A percentile compares a stretch with the other conserved stretches of the same genome.
These are phyloP conservation scores for Reticulascus tulasneorum DNA, from an alignment of 2,329 filamentous ascomycete species.

Conservation along the genomic window DNA sequence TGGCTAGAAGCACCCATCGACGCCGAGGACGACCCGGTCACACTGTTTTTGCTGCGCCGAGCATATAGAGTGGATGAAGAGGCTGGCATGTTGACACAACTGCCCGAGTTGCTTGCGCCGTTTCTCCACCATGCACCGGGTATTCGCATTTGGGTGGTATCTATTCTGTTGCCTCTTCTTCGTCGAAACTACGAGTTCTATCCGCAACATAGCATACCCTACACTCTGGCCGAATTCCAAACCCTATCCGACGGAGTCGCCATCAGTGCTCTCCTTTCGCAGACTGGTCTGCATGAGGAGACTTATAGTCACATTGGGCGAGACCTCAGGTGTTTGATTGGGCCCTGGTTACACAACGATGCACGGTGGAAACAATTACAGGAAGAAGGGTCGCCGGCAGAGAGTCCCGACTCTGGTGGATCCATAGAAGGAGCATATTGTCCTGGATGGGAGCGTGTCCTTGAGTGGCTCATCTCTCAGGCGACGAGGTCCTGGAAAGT, in stretches of 20 bases:
- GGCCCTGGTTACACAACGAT: constrained; percentile 69
- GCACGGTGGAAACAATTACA: constrained; percentile 47
- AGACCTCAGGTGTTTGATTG: constrained; percentile 64
- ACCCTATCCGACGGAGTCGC: constrained; percentile 55
- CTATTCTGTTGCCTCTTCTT: constrained; percentile 64
- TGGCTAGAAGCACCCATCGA: constrained; percentile 44
- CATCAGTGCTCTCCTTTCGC: constrained; percentile 57
- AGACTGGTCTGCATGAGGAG: constrained; percentile 41
- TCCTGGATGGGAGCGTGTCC: constrained; percentile 65
- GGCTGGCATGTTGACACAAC: constrained; percentile 65
- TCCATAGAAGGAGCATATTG: constrained; percentile 36
- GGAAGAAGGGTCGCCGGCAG: constrained; percentile 7
- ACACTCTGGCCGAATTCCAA: constrained; percentile 62
- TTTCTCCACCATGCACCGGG: constrained; percentile 61
- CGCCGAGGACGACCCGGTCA: constrained; percentile 50
- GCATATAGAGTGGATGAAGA: constrained; percentile 66
- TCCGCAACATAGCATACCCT: constrained; percentile 39
- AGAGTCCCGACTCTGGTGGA: constrained; percentile 7
- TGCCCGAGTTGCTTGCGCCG: constrained; percentile 64
- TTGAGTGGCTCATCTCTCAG: constrained; percentile 62
- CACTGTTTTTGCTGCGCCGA: constrained; percentile 63
- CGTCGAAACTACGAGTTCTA: constrained; percentile 70
- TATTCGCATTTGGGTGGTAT: constrained; percentile 65
- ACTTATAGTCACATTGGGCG: constrained; percentile 46
- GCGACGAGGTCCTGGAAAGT: constrained; percentile 57